Evolutionary conservation across 202 grass and related monocot genomes (phyloP).

Genomic region (Elaeis oleifera): DNA sequence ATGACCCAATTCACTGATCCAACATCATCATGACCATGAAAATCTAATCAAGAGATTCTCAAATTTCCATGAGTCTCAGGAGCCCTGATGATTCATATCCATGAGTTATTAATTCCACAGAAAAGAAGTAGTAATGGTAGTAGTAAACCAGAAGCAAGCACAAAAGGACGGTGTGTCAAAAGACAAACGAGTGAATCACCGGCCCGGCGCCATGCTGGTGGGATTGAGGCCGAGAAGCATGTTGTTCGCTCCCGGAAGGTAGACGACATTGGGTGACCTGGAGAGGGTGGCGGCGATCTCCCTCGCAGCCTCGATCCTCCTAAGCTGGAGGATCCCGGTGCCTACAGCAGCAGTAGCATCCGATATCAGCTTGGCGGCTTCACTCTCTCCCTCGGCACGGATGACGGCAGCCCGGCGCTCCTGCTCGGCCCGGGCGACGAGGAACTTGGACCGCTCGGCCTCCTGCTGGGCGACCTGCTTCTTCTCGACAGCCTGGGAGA

Average conservation of each 20-base stretch:
- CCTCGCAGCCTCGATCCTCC: conserved; percentile 82
- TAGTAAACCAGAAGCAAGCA: too few species aligned
- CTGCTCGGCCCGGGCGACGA: conserved; percentile 74
- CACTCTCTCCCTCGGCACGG: conserved; percentile 74
- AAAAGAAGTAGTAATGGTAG: too few species aligned
- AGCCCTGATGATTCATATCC: too few species aligned
- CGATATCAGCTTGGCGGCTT: conserved; percentile 77
- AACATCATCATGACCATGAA: too few species aligned
- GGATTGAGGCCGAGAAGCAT: conserved; percentile 85
- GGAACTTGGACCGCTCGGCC: conserved; percentile 86
- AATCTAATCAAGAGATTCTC: too few species aligned
- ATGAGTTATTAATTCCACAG: too few species aligned
- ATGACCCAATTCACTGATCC: too few species aligned
- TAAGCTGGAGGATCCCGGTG: conserved; percentile 62
- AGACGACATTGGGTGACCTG: conserved; percentile 62
- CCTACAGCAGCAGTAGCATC: conserved; percentile 64
- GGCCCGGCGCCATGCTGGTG: not conserved
- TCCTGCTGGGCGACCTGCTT: conserved; percentile 93
- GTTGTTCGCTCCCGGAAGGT: conserved; percentile 42
- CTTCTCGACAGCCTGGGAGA: conserved; percentile 81
- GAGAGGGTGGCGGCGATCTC: conserved; percentile 66
- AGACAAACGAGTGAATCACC: too few species aligned
- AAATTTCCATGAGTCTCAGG: too few species aligned
- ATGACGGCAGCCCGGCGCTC: conserved; percentile 74
- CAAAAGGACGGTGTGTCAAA: too few species aligned